These are phyloP conservation scores for Saccharomycopsis malanga DNA, from an alignment of 805 yeast genomes.

Conservation along the genomic window DNA sequence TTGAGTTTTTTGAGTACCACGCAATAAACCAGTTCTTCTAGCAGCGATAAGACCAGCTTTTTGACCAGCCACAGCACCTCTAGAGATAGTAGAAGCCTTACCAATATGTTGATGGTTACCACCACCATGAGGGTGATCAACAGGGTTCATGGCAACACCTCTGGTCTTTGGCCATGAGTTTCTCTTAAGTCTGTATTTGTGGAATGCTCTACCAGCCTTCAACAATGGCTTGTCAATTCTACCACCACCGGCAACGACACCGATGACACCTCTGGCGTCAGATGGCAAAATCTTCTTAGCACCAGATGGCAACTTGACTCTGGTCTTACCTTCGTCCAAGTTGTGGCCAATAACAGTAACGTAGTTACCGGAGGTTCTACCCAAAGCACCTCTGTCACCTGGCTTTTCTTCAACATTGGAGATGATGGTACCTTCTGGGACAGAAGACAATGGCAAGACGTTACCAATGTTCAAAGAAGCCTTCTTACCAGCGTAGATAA, in stretches of 20 bases:
- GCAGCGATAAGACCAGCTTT: conserved; percentile 99
- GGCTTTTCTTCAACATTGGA: conserved; percentile 98
- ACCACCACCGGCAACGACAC: conserved; percentile 99
- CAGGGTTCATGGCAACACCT: conserved; percentile 99
- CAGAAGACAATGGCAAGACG: conserved; percentile 92
- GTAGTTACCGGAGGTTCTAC: conserved; percentile 99
- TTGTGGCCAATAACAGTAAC: conserved; percentile 98
- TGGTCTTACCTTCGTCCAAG: conserved; percentile 98
- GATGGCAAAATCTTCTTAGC: conserved; percentile 95
- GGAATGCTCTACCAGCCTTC: conserved; percentile 99
- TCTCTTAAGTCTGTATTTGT: conserved; percentile 98
- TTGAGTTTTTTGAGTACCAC: conserved; percentile 97
- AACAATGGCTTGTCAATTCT: conserved; percentile 99
- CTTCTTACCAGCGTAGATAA: conserved; percentile 97
- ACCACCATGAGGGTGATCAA: conserved; percentile 99
- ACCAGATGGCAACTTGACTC: conserved; percentile 99
- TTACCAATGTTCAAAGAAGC: conserved; percentile 96
- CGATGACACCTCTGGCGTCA: conserved; percentile 98
- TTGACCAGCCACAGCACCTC: conserved; percentile 99
- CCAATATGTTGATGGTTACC: conserved; percentile 99
- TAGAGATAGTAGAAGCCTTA: conserved; percentile 98
- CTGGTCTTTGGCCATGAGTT: conserved; percentile 99
- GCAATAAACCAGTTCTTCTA: conserved; percentile 99
- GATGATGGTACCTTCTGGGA: conserved; percentile 99
- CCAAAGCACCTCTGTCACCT: conserved; percentile 99